Base-by-base conservation (phyloP, 2,329 filamentous ascomycete genomes). In the Aspergillus sp. region DNA sequence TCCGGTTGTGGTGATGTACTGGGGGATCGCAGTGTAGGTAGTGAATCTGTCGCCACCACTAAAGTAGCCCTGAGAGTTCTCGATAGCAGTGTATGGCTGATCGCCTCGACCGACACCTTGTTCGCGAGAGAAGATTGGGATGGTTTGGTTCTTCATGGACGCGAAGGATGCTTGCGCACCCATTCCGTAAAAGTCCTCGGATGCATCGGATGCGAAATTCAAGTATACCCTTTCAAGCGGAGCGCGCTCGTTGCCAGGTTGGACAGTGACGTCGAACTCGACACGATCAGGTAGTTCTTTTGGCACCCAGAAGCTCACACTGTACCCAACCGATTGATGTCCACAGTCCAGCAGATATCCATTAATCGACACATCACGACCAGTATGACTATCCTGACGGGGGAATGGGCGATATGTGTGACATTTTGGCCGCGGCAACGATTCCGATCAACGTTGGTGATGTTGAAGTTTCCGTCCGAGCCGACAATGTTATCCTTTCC, bases 11-110 rank as follows among this genome's bases (percentile, higher is more conserved):
- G 53, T 60, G 37, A 66, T 59, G 36, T 62, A 64, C 12, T 61
- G 57, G 4, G 61, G 58, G 7, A 62, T 49, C 7, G 60, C 58
- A 8, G 61, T 61, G 45, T 67, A 67, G 1, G 63, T 58, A 4
- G 62, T 67, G 50, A 59, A 61, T 7, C 47, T 43, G 39, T 62
- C 51, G 13, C 63, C 63, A 11, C 64, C 64, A 10, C 51, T 46
- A 32, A 57, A 54, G 42, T 49, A 54, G 43, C 53, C 50, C 12
- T 52, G 43, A n/a, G 45, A 19, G 27, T 33, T 49, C 36, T 56
- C 47, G 1, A 54, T 47, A 7, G 36, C 27, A 7, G 54, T 57
- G 8, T 50, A 49, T 1, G 54, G 55, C 42, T 58, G 45, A 19
- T 58, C 55, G 11, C 55, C 55, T 19, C 55, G 54, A 9, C 55